A percentile compares a stretch with the other conserved stretches of the same genome.
Conservation (phyloP, 2,329 filamentous ascomycete species). For the Biscogniauxia marginata region DNA sequence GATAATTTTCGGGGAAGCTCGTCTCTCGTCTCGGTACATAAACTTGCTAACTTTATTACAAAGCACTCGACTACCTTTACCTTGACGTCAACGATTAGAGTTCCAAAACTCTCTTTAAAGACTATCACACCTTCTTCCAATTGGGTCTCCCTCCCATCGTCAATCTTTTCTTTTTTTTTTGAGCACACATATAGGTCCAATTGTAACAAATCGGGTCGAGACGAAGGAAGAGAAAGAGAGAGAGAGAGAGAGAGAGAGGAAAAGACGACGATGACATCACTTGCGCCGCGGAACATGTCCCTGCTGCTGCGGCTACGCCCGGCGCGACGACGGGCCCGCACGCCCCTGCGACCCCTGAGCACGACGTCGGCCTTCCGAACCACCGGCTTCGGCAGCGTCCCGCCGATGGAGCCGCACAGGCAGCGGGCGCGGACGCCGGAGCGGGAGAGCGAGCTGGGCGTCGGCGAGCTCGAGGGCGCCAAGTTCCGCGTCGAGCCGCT, state of each 20-base stretch:
- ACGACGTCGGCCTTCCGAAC: slow-evolving; percentile 18
- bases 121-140: too few relatives aligned
- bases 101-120: too few relatives aligned
- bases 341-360: slow-evolving; percentile 15
- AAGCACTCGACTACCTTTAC: slow-evolving; percentile 15
- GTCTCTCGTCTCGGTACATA: slow-evolving; percentile 1
- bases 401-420: slow-evolving; percentile 31
- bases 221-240: background rate
- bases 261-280: slow-evolving; percentile 18
- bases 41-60: slow-evolving; percentile 7
- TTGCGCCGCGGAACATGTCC: slow-evolving; percentile 13
- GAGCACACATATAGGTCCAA: too few relatives aligned
- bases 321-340: slow-evolving; percentile 15
- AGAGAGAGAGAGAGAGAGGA: background rate
- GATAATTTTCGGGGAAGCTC: background rate
- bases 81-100: slow-evolving; percentile 19
- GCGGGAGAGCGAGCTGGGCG: slow-evolving; percentile 59
- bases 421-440: slow-evolving; percentile 4
- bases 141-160: too few relatives aligned
- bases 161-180: too few relatives aligned
- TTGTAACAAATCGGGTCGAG: too few relatives aligned
- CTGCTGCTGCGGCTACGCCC: slow-evolving; percentile 21
- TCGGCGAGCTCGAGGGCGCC: slow-evolving; percentile 85
- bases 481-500: slow-evolving; percentile 90
- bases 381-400: slow-evolving; percentile 21